Evolutionary conservation across 768 basidiomycete species (phyloP), one percentile per base, ranked within the genome.

Genomic region (Tulasnella sp.): DNA sequence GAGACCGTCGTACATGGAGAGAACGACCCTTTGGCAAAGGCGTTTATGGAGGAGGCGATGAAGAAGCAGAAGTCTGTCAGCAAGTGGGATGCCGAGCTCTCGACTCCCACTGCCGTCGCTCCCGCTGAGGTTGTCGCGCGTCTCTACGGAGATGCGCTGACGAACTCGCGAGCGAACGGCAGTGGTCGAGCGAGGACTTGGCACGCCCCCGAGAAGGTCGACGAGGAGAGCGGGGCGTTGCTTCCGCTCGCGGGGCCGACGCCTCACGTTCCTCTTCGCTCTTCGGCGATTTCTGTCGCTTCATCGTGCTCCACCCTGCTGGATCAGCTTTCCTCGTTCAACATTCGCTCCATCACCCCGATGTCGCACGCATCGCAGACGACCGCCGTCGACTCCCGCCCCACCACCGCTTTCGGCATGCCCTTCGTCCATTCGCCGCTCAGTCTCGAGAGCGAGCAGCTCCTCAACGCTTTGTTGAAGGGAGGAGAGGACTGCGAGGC

Each of bases 151-250:
- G 60, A 64, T 64, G 64, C 64, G 64, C 28, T 69, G 24, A 37
- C 64, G 64, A 69, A 31, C 34, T 50, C 76, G 76, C 76, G 76
- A 76, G 76, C 46, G 16, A 44, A 20, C 16, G 50, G 58, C 42
- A 28, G 64, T 69, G 64, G 77, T 78, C 34, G 77, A 72, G 77
- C 77, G 14, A 60, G 77, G 77, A 78, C 77, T 34, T 78, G 77
- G 77, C 77, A 69, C 12, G 64, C 64, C 34, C 64, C 28, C 28
- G 24, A 54, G 54, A 54, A 54, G 54, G 54, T 54, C n/a, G 54
- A 54, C 5, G 54, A 54, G 54, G 54, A 54, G 54, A 22, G 1
- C 7, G 54, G 54, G 22, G n/a, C n/a, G 54, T n/a, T 54, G 24
- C 22, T 3, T 0, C 24, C 24, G 0, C 6, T 54, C 24, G 24